Evolutionary conservation across 1,284 basidiomycete genomes (phyloP), one percentile per base, ranked within the genome.

Genomic region (Pascua guehoae): DNA sequence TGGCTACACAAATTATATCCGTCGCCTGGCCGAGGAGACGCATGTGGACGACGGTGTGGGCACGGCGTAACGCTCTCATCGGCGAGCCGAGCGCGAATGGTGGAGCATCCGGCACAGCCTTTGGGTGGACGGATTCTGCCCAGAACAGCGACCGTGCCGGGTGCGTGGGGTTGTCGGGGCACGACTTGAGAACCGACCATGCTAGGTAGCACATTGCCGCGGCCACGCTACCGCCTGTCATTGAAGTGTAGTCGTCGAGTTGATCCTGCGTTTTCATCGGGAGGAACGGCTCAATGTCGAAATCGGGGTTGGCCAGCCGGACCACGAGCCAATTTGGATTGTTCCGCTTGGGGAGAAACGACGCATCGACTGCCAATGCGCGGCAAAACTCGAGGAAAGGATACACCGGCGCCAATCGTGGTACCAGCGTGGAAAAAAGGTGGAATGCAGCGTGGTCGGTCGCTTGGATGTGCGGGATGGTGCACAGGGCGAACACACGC

Each of bases 151-250:
- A 47, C 7, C 63, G 55, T 14, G 67, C 60, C 1, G 69, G 69
- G 15, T 57, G 38, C 8, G 46, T 18, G 10, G 60, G 12, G 41
- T 56, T 37, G 18, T 38, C 11, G 14, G 24, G 24, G 7, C 24
- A 56, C 1, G 46, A 17, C 8, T 60, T 44, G 1, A 71, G 59
- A 10, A 71, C 56, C 5, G 74, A 71, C 75, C 77, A 80, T 14
- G 78, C 69, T 38, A 78, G 67, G 57, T 78, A 74, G 48, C 77
- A 76, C 54, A 78, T 77, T 39, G 79, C 72, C 36, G 76, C 67
- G 8, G 78, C 78, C 11, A 80, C 75, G 5, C 72, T 73, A 1
- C 78, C 78, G 1, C 78, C 78, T 10, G 80, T 78, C 44, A 76
- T 67, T 47, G 75, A 71, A 10, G 78, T 75, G 63, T 81, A 81